Percentiles rank a stretch among this genome's conserved stretches.
Evolutionary conservation across 1,139 yeast species (phyloP).

Genomic region (Pichia sp.): DNA sequence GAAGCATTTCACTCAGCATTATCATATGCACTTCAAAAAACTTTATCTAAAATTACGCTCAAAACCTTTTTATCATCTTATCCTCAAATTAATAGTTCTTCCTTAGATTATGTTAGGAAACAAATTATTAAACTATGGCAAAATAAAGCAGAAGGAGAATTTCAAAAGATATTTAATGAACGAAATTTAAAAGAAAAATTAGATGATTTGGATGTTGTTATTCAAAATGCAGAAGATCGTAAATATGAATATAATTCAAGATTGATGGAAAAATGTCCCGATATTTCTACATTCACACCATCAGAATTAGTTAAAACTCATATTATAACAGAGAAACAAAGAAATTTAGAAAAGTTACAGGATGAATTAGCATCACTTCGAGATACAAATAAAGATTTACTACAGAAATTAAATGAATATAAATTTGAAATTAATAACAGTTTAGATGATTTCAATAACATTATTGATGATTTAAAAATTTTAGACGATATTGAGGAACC

Average conservation of each 20-base stretch:
- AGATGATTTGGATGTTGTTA: constrained; percentile 59
- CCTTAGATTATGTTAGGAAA: constrained; percentile 50
- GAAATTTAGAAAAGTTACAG: not conserved
- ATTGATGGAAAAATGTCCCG: not conserved
- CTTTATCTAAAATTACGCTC: constrained; percentile 52
- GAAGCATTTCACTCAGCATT: constrained; percentile 26
- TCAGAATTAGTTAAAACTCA: constrained; percentile 5
- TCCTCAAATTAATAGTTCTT: constrained; percentile 52
- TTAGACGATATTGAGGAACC: constrained; percentile 7
- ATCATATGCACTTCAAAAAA: constrained; percentile 58
- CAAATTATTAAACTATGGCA: constrained; percentile 63
- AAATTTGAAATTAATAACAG: constrained; percentile 4
- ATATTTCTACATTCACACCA: constrained; percentile 8
- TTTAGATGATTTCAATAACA: not conserved
- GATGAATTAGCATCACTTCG: not conserved
- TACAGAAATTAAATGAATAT: constrained; percentile 1
- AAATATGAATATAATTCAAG: constrained; percentile 23
- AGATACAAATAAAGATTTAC: constrained; percentile 1
- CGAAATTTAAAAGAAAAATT: constrained; percentile 52
- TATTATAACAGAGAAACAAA: constrained; percentile 4
- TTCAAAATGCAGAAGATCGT: constrained; percentile 41
- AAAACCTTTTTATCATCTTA: constrained; percentile 62
- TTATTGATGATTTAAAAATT: constrained; percentile 5
- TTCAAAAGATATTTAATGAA: constrained; percentile 59
- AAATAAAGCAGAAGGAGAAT: constrained; percentile 52